A percentile compares a stretch with the other conserved stretches of the same genome.
Conservation (phyloP, 108 stramenopile genomes). For the Fragilariopsis cylindrus region DNA sequence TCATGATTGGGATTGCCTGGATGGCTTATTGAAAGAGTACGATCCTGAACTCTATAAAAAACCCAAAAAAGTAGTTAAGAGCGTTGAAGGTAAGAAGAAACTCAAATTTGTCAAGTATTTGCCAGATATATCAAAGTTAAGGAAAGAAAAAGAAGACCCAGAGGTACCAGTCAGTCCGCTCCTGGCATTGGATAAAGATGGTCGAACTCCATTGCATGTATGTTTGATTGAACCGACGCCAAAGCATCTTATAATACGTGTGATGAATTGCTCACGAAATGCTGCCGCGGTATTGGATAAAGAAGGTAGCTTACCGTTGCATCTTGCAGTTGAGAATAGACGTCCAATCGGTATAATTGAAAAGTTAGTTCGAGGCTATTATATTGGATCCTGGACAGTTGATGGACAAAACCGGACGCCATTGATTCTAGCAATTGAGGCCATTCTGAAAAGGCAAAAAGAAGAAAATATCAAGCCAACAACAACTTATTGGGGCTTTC, state of each 20-base stretch:
- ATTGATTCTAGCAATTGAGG: conserved; percentile 30
- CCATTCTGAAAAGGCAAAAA: conserved; percentile 15
- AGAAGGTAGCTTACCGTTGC: conserved; percentile 31
- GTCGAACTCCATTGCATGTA: conserved; percentile 36
- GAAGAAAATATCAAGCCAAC: conserved; percentile 18
- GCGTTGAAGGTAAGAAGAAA: conserved; percentile 11
- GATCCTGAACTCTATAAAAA: conserved; percentile 20
- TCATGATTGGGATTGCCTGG: conserved; percentile 37
- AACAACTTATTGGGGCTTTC: conserved; percentile 27
- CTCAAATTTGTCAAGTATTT: conserved; percentile 30
- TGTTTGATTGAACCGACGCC: conserved; percentile 28
- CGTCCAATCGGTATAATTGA: conserved; percentile 23
- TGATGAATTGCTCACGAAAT: conserved; percentile 28
- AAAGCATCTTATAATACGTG: conserved; percentile 18
- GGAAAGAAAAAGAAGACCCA: conserved; percentile 18
- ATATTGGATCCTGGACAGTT: conserved; percentile 22
- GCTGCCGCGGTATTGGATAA: conserved; percentile 27
- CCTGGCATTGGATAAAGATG: conserved; percentile 26
- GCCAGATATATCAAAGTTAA: conserved; percentile 21
- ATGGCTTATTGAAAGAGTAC: conserved; percentile 32
- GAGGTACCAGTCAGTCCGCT: conserved; percentile 19
- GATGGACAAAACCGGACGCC: conserved; percentile 30
- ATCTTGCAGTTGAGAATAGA: conserved; percentile 29
- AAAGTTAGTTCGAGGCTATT: conserved; percentile 25
- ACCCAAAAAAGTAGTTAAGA: background rate